Evolutionary conservation across 352 stramenopile species (phyloP), one percentile per base, ranked within the genome.

Genomic region (Phytophthora pseudosyringae): DNA sequence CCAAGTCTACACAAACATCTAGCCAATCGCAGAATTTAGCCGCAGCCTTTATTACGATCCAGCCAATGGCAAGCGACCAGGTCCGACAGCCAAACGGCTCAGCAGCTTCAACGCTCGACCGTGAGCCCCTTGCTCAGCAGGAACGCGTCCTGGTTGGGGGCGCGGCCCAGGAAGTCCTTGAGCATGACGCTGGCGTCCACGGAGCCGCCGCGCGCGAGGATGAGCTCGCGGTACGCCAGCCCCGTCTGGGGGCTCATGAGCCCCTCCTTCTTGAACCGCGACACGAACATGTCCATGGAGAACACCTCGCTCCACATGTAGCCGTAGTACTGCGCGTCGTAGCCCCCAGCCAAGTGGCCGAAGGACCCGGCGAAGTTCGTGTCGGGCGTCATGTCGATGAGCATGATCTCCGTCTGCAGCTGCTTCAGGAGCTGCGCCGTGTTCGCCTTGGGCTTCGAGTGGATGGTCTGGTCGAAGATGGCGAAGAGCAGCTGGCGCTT

Each of bases 231-330:
- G 65, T 97, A 96, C 32, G 83, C 81, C 29, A 94, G 68, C 6
- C 89, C 89, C 1, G 87, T 93, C 70, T 74, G 79, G 12, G 80
- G 67, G 65, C 93, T 94, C 82, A 96, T 90, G 3, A 93, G 67
- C 25, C 85, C 85, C 45, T 96, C 86, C 48, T 86, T 84, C 77
- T 93, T 86, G 76, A 97, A 96, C 25, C 86, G 78, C 64, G 83
- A 90, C 44, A 85, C 73, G 69, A 97, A 97, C 90, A 97, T 96
- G 64, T 96, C 90, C 65, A 92, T 90, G 59, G 86, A 94, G 41
- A 95, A 88, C 11, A 96, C 88, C 58, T 96, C 87, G 53, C 87
- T 94, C 88, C 90, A 97, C 79, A 97, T 84, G 80, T 97, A 97
- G 51, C 88, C 90, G 51, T 91, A 94, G 67, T 92, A 93, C 75